Evolutionary conservation across 805 yeast genomes (phyloP).

Genomic region (Yamadazyma akitaensis): DNA sequence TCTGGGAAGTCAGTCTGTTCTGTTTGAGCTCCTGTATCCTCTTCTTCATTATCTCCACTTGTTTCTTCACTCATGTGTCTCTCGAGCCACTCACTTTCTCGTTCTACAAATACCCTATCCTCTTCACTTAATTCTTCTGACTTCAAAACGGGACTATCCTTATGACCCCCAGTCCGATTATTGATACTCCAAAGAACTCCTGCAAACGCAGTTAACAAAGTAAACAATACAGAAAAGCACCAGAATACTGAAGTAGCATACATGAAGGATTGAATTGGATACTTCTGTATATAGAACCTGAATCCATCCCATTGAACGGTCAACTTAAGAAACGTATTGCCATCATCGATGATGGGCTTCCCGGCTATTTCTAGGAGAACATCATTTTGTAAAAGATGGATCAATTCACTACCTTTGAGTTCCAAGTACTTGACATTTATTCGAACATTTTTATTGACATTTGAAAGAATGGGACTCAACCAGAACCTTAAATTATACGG

Average conservation of each 20-base stretch:
- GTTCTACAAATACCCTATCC: slow-evolving; percentile 1
- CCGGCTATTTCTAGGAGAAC: not conserved
- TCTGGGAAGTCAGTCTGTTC: no score
- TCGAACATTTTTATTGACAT: slow-evolving; percentile 14
- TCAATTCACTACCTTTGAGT: slow-evolving; percentile 1
- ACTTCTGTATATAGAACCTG: slow-evolving; percentile 37
- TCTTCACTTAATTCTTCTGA: slow-evolving; percentile 1
- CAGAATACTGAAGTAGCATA: slow-evolving; percentile 39
- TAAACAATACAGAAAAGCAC: slow-evolving; percentile 30
- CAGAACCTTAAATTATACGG: slow-evolving; percentile 37
- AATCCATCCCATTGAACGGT: slow-evolving; percentile 41
- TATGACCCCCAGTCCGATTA: not conserved
- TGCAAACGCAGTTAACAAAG: slow-evolving; percentile 2
- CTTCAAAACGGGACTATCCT: not conserved
- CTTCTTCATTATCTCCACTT: not conserved
- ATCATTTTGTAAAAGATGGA: not conserved
- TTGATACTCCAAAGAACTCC: not conserved
- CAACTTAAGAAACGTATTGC: slow-evolving; percentile 17
- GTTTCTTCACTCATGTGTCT: slow-evolving; percentile 1
- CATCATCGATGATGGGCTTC: slow-evolving; percentile 17
- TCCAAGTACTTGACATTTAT: slow-evolving; percentile 5
- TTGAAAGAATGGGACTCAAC: slow-evolving; percentile 31
- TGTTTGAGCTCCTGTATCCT: not conserved
- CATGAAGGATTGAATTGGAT: slow-evolving; percentile 28
- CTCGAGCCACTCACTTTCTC: slow-evolving; percentile 1